phyloP scores from a whole-genome alignment of 2,329 filamentous ascomycete genomes.

The Fusarium anguioides region DNA sequence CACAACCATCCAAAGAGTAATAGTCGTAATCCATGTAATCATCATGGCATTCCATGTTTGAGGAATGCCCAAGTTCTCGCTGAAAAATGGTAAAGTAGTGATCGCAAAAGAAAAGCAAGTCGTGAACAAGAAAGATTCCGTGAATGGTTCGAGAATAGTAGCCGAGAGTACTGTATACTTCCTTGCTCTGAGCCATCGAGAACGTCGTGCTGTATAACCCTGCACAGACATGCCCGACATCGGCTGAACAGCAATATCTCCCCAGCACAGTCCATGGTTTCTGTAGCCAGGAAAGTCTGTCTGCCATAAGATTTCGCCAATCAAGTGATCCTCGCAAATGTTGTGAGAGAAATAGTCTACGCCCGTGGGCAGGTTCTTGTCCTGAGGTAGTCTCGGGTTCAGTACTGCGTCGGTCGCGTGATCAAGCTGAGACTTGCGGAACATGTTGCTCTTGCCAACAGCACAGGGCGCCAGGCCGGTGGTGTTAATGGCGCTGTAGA shows the following conservation, averaged over 20 bases:
- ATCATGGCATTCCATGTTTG: slow-evolving; percentile 76
- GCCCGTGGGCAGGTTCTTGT: slow-evolving; percentile 66
- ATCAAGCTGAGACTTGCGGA: slow-evolving; percentile 89
- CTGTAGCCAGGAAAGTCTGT: slow-evolving; percentile 70
- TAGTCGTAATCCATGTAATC: slow-evolving; percentile 72
- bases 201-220: slow-evolving; percentile 82
- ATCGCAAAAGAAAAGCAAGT: slow-evolving; percentile 82
- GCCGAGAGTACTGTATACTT: slow-evolving; percentile 94
- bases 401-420: slow-evolving; percentile 67
- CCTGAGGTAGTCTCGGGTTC: slow-evolving; percentile 56
- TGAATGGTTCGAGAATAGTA: slow-evolving; percentile 91
- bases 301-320: slow-evolving; percentile 91
- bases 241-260: slow-evolving; percentile 90
- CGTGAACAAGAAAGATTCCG: slow-evolving; percentile 88
- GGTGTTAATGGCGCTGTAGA: slow-evolving; percentile 97
- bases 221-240: slow-evolving; percentile 81
- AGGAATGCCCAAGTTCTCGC: slow-evolving; percentile 62
- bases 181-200: slow-evolving; percentile 90
- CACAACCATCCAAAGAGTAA: slow-evolving; percentile 76
- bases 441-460: slow-evolving; percentile 98
- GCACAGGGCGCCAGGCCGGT: slow-evolving; percentile 92
- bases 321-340: slow-evolving; percentile 97
- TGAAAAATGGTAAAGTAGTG: slow-evolving; percentile 76
- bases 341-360: slow-evolving; percentile 95
- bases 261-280: slow-evolving; percentile 86